phyloP scores from a whole-genome alignment of 257 asterid genomes.

The Solanum pimpinellifolium region DNA sequence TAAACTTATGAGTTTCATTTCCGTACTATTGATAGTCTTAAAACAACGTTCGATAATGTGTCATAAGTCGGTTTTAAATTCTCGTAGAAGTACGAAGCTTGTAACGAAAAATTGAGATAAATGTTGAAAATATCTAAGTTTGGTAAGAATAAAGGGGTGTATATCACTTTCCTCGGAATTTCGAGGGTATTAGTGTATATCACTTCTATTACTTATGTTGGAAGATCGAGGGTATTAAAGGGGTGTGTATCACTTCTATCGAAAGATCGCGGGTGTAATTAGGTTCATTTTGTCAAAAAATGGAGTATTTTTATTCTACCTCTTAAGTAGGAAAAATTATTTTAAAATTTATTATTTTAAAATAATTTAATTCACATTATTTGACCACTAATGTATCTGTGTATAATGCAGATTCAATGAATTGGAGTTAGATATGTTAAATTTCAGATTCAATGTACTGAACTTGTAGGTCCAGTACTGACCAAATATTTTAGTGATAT shows the following conservation, averaged over 20 bases:
- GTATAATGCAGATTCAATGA: background rate
- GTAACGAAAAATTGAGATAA: no score
- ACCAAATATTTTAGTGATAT: background rate
- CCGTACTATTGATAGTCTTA: rapidly evolving
- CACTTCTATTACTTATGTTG: no score
- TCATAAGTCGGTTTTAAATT: no score
- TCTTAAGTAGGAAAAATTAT: background rate
- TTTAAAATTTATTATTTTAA: background rate
- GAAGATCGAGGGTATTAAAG: no score
- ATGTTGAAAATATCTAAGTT: background rate
- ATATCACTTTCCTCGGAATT: no score
- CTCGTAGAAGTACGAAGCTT: background rate
- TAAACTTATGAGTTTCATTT: rapidly evolving
- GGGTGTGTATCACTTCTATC: no score
- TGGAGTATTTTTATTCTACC: background rate
- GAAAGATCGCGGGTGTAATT: background rate
- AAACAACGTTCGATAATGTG: rapidly evolving
- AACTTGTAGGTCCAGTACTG: background rate
- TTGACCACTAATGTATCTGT: background rate
- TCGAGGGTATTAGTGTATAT: no score
- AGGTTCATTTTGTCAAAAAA: background rate
- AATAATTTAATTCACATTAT: background rate
- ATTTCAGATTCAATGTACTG: background rate
- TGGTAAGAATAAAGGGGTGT: no score
- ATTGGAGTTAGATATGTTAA: background rate